These are phyloP conservation scores for Gossypium lobatum DNA, from an alignment of 441 rosid species.

Conservation along the genomic window DNA sequence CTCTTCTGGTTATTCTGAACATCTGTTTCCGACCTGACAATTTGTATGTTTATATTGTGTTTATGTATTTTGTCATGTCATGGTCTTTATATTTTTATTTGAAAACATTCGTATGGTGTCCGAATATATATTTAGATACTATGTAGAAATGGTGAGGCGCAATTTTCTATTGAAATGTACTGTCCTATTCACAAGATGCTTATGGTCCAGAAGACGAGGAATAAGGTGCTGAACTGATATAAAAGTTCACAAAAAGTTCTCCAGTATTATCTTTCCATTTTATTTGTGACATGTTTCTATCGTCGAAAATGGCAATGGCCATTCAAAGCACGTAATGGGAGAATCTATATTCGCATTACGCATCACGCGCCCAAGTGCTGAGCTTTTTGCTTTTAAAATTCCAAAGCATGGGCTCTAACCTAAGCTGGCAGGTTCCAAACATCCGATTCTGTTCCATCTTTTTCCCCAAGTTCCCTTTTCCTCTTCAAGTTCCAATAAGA, in stretches of 20 bases:
- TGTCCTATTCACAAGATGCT: not conserved
- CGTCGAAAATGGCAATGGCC: not conserved
- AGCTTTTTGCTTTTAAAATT: slow-evolving; percentile 11
- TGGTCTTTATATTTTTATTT: not conserved
- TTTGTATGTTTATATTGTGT: not conserved
- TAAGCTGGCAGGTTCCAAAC: not conserved
- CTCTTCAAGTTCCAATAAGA: not conserved
- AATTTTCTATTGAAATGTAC: not conserved
- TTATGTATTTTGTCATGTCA: not conserved
- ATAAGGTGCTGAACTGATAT: not conserved
- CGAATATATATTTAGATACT: not conserved
- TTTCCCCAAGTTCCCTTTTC: not conserved
- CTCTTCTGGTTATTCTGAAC: not conserved
- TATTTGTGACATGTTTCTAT: slow-evolving; percentile 2
- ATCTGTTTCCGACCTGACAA: not conserved
- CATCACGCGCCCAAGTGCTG: not conserved
- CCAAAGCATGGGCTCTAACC: not conserved
- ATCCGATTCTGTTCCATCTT: slow-evolving; percentile 9
- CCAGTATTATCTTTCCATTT: not conserved
- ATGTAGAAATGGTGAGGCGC: not conserved
- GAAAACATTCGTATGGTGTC: not conserved
- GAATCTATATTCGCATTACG: slow-evolving; percentile 2
- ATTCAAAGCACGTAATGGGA: not conserved
- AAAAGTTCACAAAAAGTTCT: not conserved
- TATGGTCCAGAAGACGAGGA: not conserved